phyloP scores from a whole-genome alignment of 495 filamentous ascomycete genomes.

The Penicillium mononematosum region DNA sequence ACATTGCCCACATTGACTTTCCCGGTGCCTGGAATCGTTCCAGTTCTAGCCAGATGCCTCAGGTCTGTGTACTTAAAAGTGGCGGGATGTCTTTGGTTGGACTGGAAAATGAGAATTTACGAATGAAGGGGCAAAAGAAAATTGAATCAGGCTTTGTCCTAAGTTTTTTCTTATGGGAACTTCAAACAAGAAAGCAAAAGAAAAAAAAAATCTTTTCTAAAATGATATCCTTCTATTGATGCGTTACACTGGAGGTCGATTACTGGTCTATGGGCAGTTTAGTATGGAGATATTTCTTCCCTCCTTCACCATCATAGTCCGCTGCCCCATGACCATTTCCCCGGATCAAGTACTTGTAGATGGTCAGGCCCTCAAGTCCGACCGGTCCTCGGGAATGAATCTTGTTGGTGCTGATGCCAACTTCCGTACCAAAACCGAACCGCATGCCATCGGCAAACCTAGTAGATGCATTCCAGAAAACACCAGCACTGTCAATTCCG shows the following conservation, averaged over 20 bases:
- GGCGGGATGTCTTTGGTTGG: conserved; percentile 27
- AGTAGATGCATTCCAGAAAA: conserved; percentile 96
- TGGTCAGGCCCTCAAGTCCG: conserved; percentile 89
- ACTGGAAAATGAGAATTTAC: conserved; percentile 25
- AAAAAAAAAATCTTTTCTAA: conserved; percentile 24
- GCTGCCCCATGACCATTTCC: conserved; percentile 75
- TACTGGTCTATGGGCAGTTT: conserved; percentile 30
- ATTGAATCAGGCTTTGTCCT: conserved; percentile 37
- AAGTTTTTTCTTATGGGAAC: conserved; percentile 31
- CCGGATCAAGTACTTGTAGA: conserved; percentile 89
- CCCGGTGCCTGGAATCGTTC: conserved; percentile 22
- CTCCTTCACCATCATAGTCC: conserved; percentile 68
- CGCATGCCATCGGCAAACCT: conserved; percentile 95
- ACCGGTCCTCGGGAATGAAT: conserved; percentile 94
- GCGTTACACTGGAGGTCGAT: not conserved
- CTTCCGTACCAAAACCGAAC: conserved; percentile 96
- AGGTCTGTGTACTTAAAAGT: conserved; percentile 31
- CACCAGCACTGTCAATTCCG: conserved; percentile 82
- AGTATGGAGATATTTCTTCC: conserved; percentile 33
- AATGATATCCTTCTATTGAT: conserved; percentile 13
- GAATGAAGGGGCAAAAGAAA: conserved; percentile 35
- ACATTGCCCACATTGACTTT: conserved; percentile 14
- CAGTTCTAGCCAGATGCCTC: conserved; percentile 22
- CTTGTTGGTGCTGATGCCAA: conserved; percentile 98
- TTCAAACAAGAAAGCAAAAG: conserved; percentile 7